Base-by-base conservation (phyloP, 2,329 filamentous ascomycete species). In the Colletotrichum karsti region DNA sequence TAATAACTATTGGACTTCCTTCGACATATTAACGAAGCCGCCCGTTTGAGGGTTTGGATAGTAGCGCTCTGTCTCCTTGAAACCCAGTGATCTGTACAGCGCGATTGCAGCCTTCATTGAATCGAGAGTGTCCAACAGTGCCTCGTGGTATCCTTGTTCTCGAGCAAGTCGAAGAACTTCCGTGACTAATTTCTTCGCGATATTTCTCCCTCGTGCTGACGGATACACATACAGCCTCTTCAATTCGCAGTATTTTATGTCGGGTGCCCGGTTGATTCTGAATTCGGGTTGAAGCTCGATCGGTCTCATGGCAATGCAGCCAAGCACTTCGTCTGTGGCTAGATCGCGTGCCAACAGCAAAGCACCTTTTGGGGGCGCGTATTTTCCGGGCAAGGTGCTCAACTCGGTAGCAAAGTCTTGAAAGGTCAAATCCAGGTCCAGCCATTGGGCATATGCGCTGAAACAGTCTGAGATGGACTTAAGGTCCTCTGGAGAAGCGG, bases 221-320 rank as follows among this genome's bases (percentile, higher is more conserved):
- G 75, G 74, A 18, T 75, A 75, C 5, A 77, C 71, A 48, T 72
- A 77, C 2, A 76, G 66, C 8, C 74, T 63, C 41, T 76, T 77
- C 18, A 76, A 50, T 39, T 77, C 75, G 28, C 74, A 74, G 51
- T 72, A 73, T 20, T 59, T 63, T 4, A 46, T 30, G 6, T 63
- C 33, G 13, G 51, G 56, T 4, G 6, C 15, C 6, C 30, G 62
- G 3, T 41, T 53, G 24, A n/a, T 42, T 0, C 48, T 15, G 33
- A 73, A 74, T 3, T 66, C 37, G 1, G 67, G 5, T 8, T 70
- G 64, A 0, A 75, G 54, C 2, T 67, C 44, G 22, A 76, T 39
- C 3, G 74, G 70, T 7, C 74, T 66, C 56, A 76, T 37, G 7
- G 73, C 74, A 46, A 76, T 69, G 37, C 74, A 77, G 30, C 74